Percentiles rank a stretch among this genome's conserved stretches.
Evolutionary conservation across 2,329 filamentous ascomycete species (phyloP).

Genomic region (Furcasterigmium furcatum): DNA sequence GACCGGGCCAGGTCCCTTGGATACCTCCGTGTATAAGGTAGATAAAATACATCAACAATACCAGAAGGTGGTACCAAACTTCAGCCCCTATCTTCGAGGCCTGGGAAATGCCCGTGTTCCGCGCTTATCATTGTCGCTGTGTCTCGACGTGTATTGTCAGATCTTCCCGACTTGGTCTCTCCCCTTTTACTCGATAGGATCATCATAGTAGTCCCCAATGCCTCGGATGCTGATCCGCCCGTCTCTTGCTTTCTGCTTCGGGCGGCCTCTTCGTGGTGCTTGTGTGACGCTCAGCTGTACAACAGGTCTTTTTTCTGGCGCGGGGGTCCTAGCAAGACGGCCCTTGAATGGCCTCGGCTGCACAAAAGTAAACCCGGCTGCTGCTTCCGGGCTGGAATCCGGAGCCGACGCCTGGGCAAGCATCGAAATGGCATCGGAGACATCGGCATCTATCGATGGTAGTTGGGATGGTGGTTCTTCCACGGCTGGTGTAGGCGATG

Average conservation of each 20-base stretch:
- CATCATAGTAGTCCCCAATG: constrained; percentile 8
- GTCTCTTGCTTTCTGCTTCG: constrained; percentile 5
- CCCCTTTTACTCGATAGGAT: constrained; percentile 11
- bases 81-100: too few species aligned
- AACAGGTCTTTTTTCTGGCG: background rate
- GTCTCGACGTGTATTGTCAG: too few species aligned
- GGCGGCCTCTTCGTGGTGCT: constrained; percentile 1
- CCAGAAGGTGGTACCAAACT: too few species aligned
- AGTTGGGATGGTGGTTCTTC: too few species aligned
- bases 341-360: constrained; percentile 12
- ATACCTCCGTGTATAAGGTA: background rate
- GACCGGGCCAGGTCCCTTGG: background rate
- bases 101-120: too few species aligned
- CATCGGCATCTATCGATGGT: too few species aligned
- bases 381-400: background rate
- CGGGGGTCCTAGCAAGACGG: constrained; percentile 1
- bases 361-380: constrained; percentile 4
- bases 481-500: background rate
- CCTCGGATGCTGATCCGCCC: constrained; percentile 9
- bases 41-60: background rate
- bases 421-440: constrained; percentile 4
- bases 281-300: background rate
- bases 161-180: too few species aligned
- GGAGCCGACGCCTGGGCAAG: constrained; percentile 4
- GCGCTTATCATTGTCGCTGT: too few species aligned